Base-by-base conservation (phyloP, 2,329 filamentous ascomycete species). In the Septoria linicola region DNA sequence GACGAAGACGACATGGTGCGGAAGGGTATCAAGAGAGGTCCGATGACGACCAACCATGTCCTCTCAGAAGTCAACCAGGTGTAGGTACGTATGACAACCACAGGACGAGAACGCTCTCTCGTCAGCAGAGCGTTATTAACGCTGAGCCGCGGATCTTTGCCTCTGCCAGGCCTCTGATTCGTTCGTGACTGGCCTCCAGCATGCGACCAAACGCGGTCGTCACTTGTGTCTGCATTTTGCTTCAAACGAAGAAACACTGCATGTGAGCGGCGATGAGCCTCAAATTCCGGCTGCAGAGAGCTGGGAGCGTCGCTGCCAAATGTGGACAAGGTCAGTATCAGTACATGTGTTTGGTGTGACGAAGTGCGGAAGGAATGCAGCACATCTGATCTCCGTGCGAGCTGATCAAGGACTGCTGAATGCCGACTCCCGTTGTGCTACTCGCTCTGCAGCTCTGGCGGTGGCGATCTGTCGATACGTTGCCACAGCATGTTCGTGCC, bases 341-440 rank as follows among this genome's bases (percentile, higher is more conserved):
- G 47, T 49, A 41, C 46, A 53, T 53, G 48, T 34, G 36, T 53
- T 36, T 25, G 34, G 49, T 46, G 46, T 40, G 10, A 50, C 50
- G 11, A 36, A 20, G 31, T 32, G 21, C 39, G 10, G 36, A 36
- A 52, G 41, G 42, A 30, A 36, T 36, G 49, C 43, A 36, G 49
- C 39, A 41, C 8, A 23, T 31, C 48, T 13, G 48, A 50, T 50
- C 39, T 51, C 17, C 37, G 34, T 34, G 32, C 32, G 25, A 47
- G 20, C 37, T 49, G 36, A 32, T 21, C 37, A 21, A 45, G 42
- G 19, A 25, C 19, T 5, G n/a, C 34, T 39, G 17, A 42, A 23
- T 47, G 21, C 40, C 41, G 41, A 32, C 16, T 23, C 20, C 23
- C 49, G 36, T 25, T 25, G 48, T 31, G 10, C 32, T 27, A 37